Base-by-base conservation (phyloP, 768 basidiomycete species). In the Boletus tylopilopsis region DNA sequence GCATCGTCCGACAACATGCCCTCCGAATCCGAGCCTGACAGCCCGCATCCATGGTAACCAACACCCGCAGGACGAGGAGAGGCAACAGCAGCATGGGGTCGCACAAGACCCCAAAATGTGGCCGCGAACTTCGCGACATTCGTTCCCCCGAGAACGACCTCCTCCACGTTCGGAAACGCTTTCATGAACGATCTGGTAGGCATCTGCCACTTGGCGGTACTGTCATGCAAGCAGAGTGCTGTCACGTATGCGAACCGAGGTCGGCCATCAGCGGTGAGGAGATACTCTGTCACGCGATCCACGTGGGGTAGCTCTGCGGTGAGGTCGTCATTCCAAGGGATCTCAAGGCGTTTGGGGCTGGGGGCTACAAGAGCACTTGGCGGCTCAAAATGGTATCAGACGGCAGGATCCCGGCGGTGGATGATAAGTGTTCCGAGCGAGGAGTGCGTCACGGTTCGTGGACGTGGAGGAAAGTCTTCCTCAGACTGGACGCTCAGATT, bases 251-350 rank as follows among this genome's bases (percentile, higher is more conserved):
- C 40, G 16, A 63, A 57, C 32, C 45, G 37, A 12, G 56, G 56
- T 11, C 18, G 27, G 29, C 57, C 49, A n/a, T 52, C 29, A 2
- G 10, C 29, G 6, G 10, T 13, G 13, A 30, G 13, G 29, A 30
- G 29, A 38, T 51, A 63, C 13, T 39, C 15, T 5, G 49, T 29
- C 4, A 38, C 34, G 2, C 32, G 58, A 29, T 63, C 29, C 5
- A 11, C 22, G 15, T 25, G 15, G 15, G 47, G 34, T n/a, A 36
- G 18, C 50, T 52, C 54, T 2, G 49, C 45, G 2, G 42, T 22
- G 32, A 63, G 53, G 27, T 54, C 51, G 2, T 61, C 53, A 16
- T 55, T 52, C 57, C 54, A 61, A 3, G 49, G 57, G 22, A 60
- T 51, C 32, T 56, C 57, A 23, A 61, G 51, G 22, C 13, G 48